Base-by-base conservation (phyloP, 179 eudicot species). In the Amaranthus tricolor region DNA sequence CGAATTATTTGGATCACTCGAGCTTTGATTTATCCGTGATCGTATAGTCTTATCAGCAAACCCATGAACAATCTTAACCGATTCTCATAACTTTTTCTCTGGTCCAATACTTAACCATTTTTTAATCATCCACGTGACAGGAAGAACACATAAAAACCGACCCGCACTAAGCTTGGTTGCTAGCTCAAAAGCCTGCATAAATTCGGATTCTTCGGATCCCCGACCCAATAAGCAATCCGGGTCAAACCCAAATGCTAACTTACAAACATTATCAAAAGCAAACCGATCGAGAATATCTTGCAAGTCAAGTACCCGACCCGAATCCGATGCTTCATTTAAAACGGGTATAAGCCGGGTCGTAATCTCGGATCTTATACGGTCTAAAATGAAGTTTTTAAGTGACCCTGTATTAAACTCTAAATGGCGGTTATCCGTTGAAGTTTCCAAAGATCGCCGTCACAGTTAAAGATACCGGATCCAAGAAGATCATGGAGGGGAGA, bases 171-270 rank as follows among this genome's bases (percentile, higher is more conserved):
- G 77, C 7, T 69, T 74, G 11, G 91, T 77, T 9, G 97, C 97
- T 9, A 78, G 88, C n/a, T 90, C 94, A 45, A 94, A 94, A 17
- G 98, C 97, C 47, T 21, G 78, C 97, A 90, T 90, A 80, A 94
- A 94, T 43, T 82, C 91, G 2, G 72, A 63, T 3, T 84, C 87
- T 0, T 74, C 77, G 1, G 85, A 82, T 2, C 76, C 84, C 5
- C 20, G 82, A 80, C 12, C 83, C 85, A 0, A 79, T 8, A 94
- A 75, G 55, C 96, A 90, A 47, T 79, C 86, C 13, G 98, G 97
- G 76, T 94, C 98, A 6, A 88, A 90, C 66, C 88, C 85, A 65
- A 94, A 94, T 0, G 96, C 96, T 6, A 94, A 72, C 74, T 83
- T 87, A 68, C 96, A 91, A 0, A 93, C 86, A 62, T 85, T 93